A percentile compares a stretch with the other conserved stretches of the same genome.
phyloP scores from a whole-genome alignment of 345 rosid genomes.

The Dipteronia sinensis region DNA sequence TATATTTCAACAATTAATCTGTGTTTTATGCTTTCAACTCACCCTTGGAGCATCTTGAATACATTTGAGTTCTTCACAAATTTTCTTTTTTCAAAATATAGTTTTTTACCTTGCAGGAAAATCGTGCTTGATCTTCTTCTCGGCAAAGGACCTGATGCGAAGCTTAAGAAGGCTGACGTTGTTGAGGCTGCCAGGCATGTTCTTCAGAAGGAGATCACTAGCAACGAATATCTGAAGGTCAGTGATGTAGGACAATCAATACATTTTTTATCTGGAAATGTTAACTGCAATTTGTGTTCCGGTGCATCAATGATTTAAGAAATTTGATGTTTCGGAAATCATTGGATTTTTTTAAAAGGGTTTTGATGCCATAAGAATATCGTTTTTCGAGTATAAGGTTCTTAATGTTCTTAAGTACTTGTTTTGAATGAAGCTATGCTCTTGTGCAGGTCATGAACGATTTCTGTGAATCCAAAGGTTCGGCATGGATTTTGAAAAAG shows the following conservation, averaged over 20 bases:
- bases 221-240: constrained; percentile 66
- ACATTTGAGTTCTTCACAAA: not conserved
- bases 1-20: not conserved
- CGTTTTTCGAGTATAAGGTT: not conserved
- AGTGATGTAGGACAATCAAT: constrained; percentile 13
- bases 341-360: not conserved
- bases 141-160: constrained; percentile 52
- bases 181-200: constrained; percentile 44
- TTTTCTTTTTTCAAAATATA: not conserved
- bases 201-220: constrained; percentile 47
- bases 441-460: constrained; percentile 59
- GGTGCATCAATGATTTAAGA: not conserved
- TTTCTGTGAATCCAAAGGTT: constrained; percentile 56
- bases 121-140: constrained; percentile 64
- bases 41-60: not conserved
- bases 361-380: not conserved
- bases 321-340: not conserved
- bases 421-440: not conserved
- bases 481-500: constrained; percentile 61
- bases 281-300: not conserved
- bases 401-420: not conserved
- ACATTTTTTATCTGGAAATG: not conserved
- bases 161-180: constrained; percentile 72
- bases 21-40: not conserved
- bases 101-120: constrained; percentile 42